A percentile compares a stretch with the other conserved stretches of the same genome.
phyloP scores from a whole-genome alignment of 108 stramenopile species.

The Schizochytrium sp. region DNA sequence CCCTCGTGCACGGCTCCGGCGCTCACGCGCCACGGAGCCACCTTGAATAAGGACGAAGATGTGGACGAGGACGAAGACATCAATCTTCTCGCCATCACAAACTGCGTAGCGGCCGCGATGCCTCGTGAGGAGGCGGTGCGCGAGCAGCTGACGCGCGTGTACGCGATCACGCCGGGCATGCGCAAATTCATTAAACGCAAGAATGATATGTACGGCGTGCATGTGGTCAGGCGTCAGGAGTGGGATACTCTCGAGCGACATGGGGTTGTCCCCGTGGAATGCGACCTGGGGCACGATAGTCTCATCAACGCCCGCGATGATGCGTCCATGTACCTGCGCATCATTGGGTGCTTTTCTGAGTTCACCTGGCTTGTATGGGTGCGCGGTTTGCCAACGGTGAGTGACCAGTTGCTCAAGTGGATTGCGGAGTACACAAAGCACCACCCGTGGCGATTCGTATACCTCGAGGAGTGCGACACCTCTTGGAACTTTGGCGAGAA shows the following conservation, averaged over 20 bases:
- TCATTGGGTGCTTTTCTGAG: conserved; percentile 14
- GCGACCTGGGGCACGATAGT: conserved; percentile 10
- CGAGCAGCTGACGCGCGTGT: conserved; percentile 15
- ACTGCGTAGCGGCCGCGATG: conserved; percentile 13
- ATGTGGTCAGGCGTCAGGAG: conserved; percentile 7
- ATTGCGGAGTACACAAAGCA: conserved; percentile 16
- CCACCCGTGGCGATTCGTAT: background rate
- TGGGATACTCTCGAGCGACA: background rate
- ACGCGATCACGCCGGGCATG: background rate
- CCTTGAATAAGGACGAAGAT: background rate
- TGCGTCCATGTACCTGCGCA: conserved; percentile 8
- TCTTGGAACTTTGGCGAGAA: conserved; percentile 19
- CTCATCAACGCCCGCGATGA: conserved; percentile 16
- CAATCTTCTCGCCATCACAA: background rate
- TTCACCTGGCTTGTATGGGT: conserved; percentile 16
- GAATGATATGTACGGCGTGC: conserved; percentile 16
- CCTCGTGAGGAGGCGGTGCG: conserved; percentile 2
- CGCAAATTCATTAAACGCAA: conserved; percentile 6
- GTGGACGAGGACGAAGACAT: background rate
- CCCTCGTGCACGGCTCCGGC: conserved; percentile 10
- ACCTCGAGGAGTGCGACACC: conserved; percentile 8
- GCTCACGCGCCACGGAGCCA: background rate
- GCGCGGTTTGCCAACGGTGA: conserved; percentile 1
- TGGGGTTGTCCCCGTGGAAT: background rate
- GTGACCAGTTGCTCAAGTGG: conserved; percentile 14